Evolutionary conservation across 75 land plant genomes (phyloP).

Genomic region (Azolla pinnata): DNA sequence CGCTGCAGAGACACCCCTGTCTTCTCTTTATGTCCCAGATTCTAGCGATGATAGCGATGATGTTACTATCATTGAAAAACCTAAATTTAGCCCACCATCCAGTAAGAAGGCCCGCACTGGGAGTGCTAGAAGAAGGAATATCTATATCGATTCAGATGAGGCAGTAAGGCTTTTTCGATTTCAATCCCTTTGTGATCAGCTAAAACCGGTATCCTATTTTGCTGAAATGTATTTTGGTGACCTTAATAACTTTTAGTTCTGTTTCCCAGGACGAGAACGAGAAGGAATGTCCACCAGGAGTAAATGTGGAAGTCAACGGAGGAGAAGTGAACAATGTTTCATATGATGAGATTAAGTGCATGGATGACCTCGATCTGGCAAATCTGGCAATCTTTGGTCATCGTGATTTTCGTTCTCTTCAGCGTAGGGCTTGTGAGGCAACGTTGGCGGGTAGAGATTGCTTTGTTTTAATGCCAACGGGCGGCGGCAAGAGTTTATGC

Average conservation of each 20-base stretch:
- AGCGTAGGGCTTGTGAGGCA: conserved; percentile 62
- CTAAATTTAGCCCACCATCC: no score
- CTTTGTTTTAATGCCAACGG: conserved; percentile 84
- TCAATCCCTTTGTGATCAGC: no score
- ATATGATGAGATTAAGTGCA: conserved; percentile 39
- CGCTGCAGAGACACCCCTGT: background rate
- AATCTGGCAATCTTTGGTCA: conserved; percentile 74
- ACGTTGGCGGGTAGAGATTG: conserved; percentile 50
- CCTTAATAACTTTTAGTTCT: no score
- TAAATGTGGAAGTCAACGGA: no score
- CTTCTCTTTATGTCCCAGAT: background rate
- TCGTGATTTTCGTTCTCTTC: conserved; percentile 48
- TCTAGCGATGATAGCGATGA: conserved; percentile 9
- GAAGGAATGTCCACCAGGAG: no score
- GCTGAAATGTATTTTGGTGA: no score
- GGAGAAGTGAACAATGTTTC: no score
- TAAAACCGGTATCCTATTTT: no score
- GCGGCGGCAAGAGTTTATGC: conserved; percentile 85
- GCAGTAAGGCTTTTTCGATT: no score
- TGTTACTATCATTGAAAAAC: conserved; percentile 9
- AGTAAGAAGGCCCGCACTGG: background rate
- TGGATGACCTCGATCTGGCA: conserved; percentile 72
- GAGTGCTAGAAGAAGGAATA: background rate
- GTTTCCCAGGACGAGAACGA: no score
- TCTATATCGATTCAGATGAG: no score